Percentiles rank a stretch among this genome's conserved stretches.
These are phyloP conservation scores for Clavispora phyllophila DNA, from an alignment of 805 yeast species.

Conservation along the genomic window DNA sequence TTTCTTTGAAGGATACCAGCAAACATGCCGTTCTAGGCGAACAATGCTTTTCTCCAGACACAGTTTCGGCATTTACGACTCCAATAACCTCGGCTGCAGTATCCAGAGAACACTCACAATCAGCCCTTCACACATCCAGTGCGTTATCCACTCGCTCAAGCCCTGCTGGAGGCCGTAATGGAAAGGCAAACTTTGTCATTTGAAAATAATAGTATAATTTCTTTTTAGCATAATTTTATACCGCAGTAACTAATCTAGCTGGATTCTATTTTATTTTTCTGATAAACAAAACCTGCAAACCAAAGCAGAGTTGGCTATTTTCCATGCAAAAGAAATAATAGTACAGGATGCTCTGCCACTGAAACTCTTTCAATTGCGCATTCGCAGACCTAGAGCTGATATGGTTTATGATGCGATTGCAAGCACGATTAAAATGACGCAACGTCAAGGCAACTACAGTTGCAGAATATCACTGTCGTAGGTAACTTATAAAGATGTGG, in stretches of 20 bases:
- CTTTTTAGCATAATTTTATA: not conserved
- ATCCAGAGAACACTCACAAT: conserved; percentile 12
- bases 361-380: not conserved
- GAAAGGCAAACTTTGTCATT: conserved; percentile 5
- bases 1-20: conserved; percentile 5
- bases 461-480: not conserved
- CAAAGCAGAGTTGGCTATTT: not conserved
- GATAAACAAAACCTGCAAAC: not conserved
- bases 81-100: conserved; percentile 12
- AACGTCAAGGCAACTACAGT: not conserved
- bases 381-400: not conserved
- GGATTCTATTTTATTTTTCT: not conserved
- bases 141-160: not conserved
- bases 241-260: not conserved
- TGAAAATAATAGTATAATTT: not conserved
- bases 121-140: not conserved
- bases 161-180: not conserved
- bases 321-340: not conserved
- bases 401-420: not conserved
- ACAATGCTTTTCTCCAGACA: conserved; percentile 15
- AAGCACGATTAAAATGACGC: not conserved
- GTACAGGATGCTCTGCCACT: not conserved
- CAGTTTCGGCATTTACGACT: conserved; percentile 13
- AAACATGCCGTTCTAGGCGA: conserved; percentile 10
- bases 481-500: not conserved